Evolutionary conservation across 2,329 filamentous ascomycete genomes (phyloP).

Genomic region (Arthroderma sp.): DNA sequence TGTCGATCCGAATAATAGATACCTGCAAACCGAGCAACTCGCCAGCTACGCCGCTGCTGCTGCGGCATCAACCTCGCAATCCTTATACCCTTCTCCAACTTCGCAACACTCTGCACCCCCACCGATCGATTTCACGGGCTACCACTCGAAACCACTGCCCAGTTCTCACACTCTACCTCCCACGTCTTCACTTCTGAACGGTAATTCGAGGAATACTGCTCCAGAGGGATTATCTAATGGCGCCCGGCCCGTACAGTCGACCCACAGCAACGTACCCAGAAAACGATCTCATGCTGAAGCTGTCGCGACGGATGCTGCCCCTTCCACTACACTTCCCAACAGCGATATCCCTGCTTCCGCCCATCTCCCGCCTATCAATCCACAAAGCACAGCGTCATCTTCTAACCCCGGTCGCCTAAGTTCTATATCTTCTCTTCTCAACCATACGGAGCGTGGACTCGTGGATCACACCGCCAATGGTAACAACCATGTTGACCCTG

Average conservation of each 20-base stretch:
- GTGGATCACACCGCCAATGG: slow-evolving; percentile 7
- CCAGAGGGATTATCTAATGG: neutral
- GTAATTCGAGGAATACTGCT: neutral
- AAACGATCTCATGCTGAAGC: slow-evolving; percentile 26
- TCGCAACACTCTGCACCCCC: slow-evolving; percentile 27
- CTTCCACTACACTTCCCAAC: slow-evolving; percentile 13
- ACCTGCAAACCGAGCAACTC: slow-evolving; percentile 17
- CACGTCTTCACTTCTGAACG: slow-evolving; percentile 8
- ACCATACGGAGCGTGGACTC: slow-evolving; percentile 33
- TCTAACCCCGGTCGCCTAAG: slow-evolving; percentile 48
- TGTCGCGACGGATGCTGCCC: slow-evolving; percentile 15
- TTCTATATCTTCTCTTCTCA: slow-evolving; percentile 64
- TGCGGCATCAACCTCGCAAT: neutral
- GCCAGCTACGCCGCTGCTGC: slow-evolving; percentile 9
- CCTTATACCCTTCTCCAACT: slow-evolving; percentile 10
- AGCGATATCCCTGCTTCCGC: slow-evolving; percentile 22
- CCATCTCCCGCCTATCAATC: slow-evolving; percentile 26
- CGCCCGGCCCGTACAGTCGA: slow-evolving; percentile 8
- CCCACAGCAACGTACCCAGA: slow-evolving; percentile 18
- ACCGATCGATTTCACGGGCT: slow-evolving; percentile 39
- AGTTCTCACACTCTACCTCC: slow-evolving; percentile 20
- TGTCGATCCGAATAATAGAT: slow-evolving; percentile 22
- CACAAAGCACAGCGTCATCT: slow-evolving; percentile 9
- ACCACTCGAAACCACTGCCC: slow-evolving; percentile 22
- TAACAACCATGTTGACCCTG: slow-evolving; percentile 29